A percentile compares a stretch with the other conserved stretches of the same genome.
phyloP scores from a whole-genome alignment of 164 flowering plant species.

The Sextonia rubra region DNA sequence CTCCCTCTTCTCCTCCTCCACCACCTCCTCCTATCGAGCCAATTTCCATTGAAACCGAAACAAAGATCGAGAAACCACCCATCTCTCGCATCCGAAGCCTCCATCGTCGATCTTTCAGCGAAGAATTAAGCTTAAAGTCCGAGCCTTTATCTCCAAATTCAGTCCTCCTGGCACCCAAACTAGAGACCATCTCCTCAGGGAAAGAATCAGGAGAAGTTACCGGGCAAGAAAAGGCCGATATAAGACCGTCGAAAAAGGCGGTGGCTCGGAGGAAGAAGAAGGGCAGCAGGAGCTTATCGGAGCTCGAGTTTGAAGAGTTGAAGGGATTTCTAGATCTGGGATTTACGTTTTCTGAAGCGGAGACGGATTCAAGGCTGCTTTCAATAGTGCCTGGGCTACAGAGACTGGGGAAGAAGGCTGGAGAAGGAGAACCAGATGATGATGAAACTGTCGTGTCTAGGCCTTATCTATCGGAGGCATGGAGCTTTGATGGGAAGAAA shows the following conservation, averaged over 20 bases:
- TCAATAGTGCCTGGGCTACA: slow-evolving; percentile 72
- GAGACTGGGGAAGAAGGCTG: slow-evolving; percentile 32
- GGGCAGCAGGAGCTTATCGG: slow-evolving; percentile 63
- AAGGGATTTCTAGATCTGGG: slow-evolving; percentile 89
- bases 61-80: slow-evolving; percentile 9
- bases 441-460: slow-evolving; percentile 29
- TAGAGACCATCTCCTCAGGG: slow-evolving; percentile 48
- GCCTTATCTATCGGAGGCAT: slow-evolving; percentile 81
- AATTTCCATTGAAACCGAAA: slow-evolving; percentile 10
- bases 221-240: background rate
- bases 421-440: background rate
- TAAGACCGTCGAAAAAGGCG: background rate
- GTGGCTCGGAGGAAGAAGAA: slow-evolving; percentile 20
- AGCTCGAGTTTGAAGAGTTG: slow-evolving; percentile 73
- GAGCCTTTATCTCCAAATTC: slow-evolving; percentile 24
- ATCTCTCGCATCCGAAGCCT: slow-evolving; percentile 18
- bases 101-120: slow-evolving; percentile 40
- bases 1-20: slow-evolving; percentile 9
- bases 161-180: slow-evolving; percentile 28
- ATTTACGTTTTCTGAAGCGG: slow-evolving; percentile 67
- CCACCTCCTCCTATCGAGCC: slow-evolving; percentile 11
- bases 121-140: slow-evolving; percentile 22
- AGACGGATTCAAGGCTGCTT: slow-evolving; percentile 46
- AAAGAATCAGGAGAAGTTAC: slow-evolving; percentile 20
- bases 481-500: slow-evolving; percentile 33